Base-by-base conservation (phyloP, 495 filamentous ascomycete genomes). In the Penicillium cinerascens region DNA sequence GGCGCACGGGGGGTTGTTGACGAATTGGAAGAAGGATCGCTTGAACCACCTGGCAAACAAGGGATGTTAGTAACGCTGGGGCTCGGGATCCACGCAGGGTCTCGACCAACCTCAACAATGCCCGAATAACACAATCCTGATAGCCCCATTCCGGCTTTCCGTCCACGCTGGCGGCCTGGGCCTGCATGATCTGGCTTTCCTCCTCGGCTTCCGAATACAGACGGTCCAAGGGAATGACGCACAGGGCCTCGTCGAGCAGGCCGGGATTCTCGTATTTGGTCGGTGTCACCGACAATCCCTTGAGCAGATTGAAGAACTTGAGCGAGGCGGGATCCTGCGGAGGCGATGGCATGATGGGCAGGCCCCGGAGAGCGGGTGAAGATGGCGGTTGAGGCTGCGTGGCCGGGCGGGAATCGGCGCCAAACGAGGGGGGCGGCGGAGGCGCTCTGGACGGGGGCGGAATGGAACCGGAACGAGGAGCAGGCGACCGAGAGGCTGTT, bases 181-280 rank as follows among this genome's bases (percentile, higher is more conserved):
- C 93, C 58, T 87, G 82, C 51, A 96, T 72, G 36, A 97, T 84
- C 58, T 96, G 87, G 47, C 80, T 83, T 65, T 97, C 92, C 60
- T 97, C 91, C 63, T 97, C 91, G 35, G 93, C 93, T 62, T 97
- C 91, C 42, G 85, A 80, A 68, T 97, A 97, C 61, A 99, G 86
- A 55, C 86, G 83, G 59, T 96, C 89, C n/a, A 97, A 70, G 0
- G 95, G 95, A 41, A 99, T 88, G 17, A 83, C 75, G 37, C 84
- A 78, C 15, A 99, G 73, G 5, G 93, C 95, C 68, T 97, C 95
- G 67, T 99, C 93, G 35, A 99, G 77, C 27, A 97, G 77, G 33
- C 93, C 95, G 0, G 95, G 93, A 65, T 99, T 97, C 73, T 99
- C 93, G 72, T 96, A 99, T 64, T 89, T 91, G 17, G 82, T 87